Conservation (phyloP, 192 early-diverging fungal genomes). For the Gorgonomyces haynaldii region DNA sequence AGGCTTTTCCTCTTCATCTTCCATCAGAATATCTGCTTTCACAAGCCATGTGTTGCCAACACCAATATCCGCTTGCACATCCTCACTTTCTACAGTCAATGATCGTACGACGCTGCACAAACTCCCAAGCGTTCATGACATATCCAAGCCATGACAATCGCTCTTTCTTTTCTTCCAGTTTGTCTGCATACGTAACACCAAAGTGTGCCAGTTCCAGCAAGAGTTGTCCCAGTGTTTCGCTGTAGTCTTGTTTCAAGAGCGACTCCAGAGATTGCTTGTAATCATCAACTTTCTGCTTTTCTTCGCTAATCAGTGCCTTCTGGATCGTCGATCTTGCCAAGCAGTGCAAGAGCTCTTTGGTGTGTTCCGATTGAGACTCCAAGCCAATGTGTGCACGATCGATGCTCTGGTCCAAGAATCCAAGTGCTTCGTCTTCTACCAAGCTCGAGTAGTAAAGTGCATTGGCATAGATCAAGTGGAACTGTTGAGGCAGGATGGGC, state of each 20-base stretch:
- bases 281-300: no score
- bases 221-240: no score
- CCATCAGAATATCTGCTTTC: conserved; percentile 1
- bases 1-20: background rate
- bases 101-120: background rate
- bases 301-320: no score
- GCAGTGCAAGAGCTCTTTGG: no score
- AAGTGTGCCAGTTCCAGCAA: conserved; percentile 8
- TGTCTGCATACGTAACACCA: background rate
- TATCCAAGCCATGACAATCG: background rate
- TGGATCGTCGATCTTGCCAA: no score
- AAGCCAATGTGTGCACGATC: conserved; percentile 11
- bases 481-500: conserved; percentile 10
- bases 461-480: conserved; percentile 20
- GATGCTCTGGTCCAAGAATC: conserved; percentile 16
- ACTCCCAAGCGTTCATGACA: background rate
- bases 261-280: no score
- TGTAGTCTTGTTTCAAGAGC: no score
- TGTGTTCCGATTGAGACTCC: no score
- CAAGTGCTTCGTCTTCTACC: conserved; percentile 7
- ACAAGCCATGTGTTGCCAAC: background rate
- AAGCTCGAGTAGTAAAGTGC: conserved; percentile 17
- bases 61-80: conserved; percentile 2
- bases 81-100: background rate
- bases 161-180: background rate